phyloP scores from a whole-genome alignment of 108 stramenopile genomes.

The Phaeodactylum tricornutum region DNA sequence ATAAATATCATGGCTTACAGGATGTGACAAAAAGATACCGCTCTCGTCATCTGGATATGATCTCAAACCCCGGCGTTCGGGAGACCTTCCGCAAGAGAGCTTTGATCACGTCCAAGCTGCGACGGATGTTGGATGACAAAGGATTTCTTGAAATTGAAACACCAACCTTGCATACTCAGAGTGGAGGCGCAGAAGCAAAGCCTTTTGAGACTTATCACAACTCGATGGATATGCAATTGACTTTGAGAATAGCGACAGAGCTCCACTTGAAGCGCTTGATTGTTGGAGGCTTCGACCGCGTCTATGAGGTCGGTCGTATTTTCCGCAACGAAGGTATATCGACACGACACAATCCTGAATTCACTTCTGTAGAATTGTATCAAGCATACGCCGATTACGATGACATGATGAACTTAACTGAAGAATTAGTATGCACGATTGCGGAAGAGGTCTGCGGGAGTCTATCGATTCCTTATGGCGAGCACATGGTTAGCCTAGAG shows the following conservation, averaged over 20 bases:
- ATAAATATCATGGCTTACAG: constrained; percentile 91
- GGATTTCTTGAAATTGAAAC: constrained; percentile 99
- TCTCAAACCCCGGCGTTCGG: constrained; percentile 88
- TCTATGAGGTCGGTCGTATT: constrained; percentile 97
- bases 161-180: constrained; percentile 85
- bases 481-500: constrained; percentile 70
- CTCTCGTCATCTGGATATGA: constrained; percentile 89
- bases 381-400: constrained; percentile 96
- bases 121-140: constrained; percentile 76
- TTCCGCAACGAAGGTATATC: constrained; percentile 99
- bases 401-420: constrained; percentile 96
- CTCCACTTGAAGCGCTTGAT: constrained; percentile 94
- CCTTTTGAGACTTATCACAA: constrained; percentile 98
- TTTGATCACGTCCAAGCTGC: constrained; percentile 75
- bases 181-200: constrained; percentile 97
- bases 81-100: constrained; percentile 90
- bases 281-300: constrained; percentile 94
- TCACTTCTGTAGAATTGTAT: constrained; percentile 97
- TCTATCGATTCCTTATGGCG: constrained; percentile 69
- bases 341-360: constrained; percentile 98
- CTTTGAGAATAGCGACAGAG: constrained; percentile 98
- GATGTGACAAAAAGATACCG: constrained; percentile 94
- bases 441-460: constrained; percentile 70
- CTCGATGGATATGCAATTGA: constrained; percentile 85
- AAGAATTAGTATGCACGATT: constrained; percentile 74